phyloP scores from a whole-genome alignment of 176 grass and related monocot species.

The Zea mays region DNA sequence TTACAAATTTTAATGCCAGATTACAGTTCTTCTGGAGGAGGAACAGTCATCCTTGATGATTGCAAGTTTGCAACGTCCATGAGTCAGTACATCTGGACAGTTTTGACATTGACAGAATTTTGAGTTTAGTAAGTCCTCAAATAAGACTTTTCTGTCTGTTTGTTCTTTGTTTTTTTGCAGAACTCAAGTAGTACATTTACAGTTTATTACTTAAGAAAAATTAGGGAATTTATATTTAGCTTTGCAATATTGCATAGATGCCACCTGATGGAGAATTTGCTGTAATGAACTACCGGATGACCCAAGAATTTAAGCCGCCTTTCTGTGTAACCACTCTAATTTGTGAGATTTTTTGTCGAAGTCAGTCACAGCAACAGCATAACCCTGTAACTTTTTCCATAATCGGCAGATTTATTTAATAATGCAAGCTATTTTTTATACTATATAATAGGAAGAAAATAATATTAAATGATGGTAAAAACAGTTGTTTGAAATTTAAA shows the following conservation, averaged over 20 bases:
- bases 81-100: constrained; percentile 97
- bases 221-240: constrained; percentile 26
- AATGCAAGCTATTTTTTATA: neutral
- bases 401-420: neutral
- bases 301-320: constrained; percentile 95
- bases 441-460: neutral
- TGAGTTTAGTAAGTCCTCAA: constrained; percentile 68
- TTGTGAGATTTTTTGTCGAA: neutral
- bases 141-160: neutral
- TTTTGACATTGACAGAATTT: constrained; percentile 91
- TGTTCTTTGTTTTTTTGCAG: neutral
- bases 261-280: constrained; percentile 96
- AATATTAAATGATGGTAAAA: neutral
- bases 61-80: constrained; percentile 99
- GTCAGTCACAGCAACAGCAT: neutral
- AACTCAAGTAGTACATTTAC: constrained; percentile 10
- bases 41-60: constrained; percentile 64
- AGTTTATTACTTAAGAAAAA: constrained; percentile 20
- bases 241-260: constrained; percentile 52
- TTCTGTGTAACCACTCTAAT: constrained; percentile 85
- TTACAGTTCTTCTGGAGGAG: constrained; percentile 89
- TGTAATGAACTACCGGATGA: constrained; percentile 98
- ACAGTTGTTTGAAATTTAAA: neutral
- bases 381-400: neutral
- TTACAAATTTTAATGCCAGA: constrained; percentile 44